Base-by-base conservation (phyloP, 2,329 filamentous ascomycete genomes). In the Lasiodiplodia hormozganensis region DNA sequence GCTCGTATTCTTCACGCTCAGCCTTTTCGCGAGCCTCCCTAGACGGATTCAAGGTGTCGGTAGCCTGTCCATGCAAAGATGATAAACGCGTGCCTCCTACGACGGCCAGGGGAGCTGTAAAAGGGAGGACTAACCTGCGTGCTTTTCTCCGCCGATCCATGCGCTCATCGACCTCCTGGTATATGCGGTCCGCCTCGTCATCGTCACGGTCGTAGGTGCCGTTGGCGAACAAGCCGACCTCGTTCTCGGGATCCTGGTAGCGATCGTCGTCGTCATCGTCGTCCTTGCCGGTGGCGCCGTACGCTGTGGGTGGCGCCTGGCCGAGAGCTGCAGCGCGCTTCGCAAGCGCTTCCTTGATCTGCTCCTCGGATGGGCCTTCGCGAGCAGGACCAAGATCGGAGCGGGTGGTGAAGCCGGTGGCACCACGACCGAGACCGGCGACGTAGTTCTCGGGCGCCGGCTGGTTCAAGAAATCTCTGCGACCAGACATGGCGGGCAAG, bases 191-290 rank as follows among this genome's bases (percentile, higher is more conserved):
- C 53, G 96, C 96, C 80, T 99, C 96, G 76, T 99, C 96, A 76
- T 99, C 96, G 68, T 99, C 96, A 79, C 96, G 92, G 79, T 98
- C 96, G 83, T 97, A 99, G 69, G 78, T 79, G 43, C 96, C 96
- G 68, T 93, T 95, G 3, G 96, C 94, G 76, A 99, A 99, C 25
- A 99, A 85, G 4, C 96, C 96, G 58, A 96, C 92, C 80, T 99
- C 96, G 76, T 98, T 98, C 75, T 99, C 96, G 0, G 96, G 96
- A 77, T 99, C 96, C 77, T 97, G 94, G 76, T 94, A 98, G 57
- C 95, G 90, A 66, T 91, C 90, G 65, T 91, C 90, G 40, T 92
- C 90, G 21, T 92, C 88, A 62, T 92, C 90, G 60, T 92, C 91
- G 75, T 92, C 91, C 68, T 89, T 87, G 65, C 87, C 88, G 0